phyloP scores from a whole-genome alignment of 345 rosid species.

The Boechera divaricarpa region DNA sequence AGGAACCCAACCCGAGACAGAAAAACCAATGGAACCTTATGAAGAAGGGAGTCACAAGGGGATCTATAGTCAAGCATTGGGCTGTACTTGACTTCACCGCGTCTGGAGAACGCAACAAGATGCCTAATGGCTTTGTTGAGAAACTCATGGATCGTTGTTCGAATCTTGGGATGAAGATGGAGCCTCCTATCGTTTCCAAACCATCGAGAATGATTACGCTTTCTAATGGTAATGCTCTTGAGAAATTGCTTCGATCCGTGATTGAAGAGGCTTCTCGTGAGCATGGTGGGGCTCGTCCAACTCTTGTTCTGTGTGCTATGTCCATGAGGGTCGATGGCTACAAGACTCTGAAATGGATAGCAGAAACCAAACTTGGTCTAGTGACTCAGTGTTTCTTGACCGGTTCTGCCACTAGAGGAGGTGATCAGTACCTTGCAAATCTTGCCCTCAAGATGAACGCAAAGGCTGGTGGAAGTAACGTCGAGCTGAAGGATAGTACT shows the following conservation, averaged over 20 bases:
- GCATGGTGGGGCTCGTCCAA: conserved; percentile 47
- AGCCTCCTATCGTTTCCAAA: conserved; percentile 46
- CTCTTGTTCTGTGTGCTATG: conserved; percentile 80
- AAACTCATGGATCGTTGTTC: conserved; percentile 52
- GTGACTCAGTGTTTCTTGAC: conserved; percentile 89
- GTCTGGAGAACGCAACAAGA: conserved; percentile 32
- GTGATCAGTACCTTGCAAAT: conserved; percentile 74
- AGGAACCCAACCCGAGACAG: conserved; percentile 53
- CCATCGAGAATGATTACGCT: conserved; percentile 52
- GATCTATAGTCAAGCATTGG: conserved; percentile 68
- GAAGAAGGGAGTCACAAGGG: conserved; percentile 59
- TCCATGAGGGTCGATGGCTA: conserved; percentile 62
- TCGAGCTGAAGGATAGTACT: conserved; percentile 57
- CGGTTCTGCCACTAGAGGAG: conserved; percentile 42
- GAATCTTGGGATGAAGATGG: conserved; percentile 65
- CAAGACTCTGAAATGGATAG: conserved; percentile 81
- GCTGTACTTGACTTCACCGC: conserved; percentile 74
- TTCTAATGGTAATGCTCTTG: conserved; percentile 48
- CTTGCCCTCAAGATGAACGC: conserved; percentile 90
- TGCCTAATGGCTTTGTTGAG: conserved; percentile 44
- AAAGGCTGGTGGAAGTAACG: conserved; percentile 88
- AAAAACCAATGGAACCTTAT: conserved; percentile 80
- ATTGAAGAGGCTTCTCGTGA: conserved; percentile 39
- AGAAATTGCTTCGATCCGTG: conserved; percentile 50
- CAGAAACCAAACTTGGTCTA: conserved; percentile 78